Base-by-base conservation (phyloP, 2,329 filamentous ascomycete genomes). In the Pseudocercospora macadamiae region DNA sequence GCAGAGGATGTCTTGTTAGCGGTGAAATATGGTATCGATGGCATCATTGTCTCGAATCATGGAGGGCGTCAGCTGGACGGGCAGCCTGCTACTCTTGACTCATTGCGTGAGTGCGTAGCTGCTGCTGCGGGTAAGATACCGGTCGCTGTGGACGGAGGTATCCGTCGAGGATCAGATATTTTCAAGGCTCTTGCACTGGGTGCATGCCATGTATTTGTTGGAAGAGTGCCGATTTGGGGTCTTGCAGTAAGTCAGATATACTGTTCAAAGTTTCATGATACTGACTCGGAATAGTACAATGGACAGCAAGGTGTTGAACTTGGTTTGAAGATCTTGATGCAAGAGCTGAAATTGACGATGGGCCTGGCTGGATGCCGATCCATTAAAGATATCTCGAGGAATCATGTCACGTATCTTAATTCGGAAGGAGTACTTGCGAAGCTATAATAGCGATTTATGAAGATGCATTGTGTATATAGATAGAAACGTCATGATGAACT, bases 141-240 rank as follows among this genome's bases (percentile, higher is more conserved):
- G 0, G 76, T 89, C n/a, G 78, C 88, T 34, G 81, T 89, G 10
- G 87, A 89, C 65, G 81, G 77, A 12, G 83, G 83, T 0, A 79
- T 86, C 28, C 67, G 83, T 42, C 77, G 79, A 10, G 83, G 82
- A 0, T 80, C 77, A 0, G 83, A 86, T 67, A 75, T 84, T 9
- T 80, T 86, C 71, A 85, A 85, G 67, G 83, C 82, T 1, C 67
- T 83, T 3, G 78, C 79, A 2, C 67, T 83, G 5, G 80, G 80
- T 2, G 80, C 80, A 0, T 72, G 80, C 53, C 81, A 73, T 68
- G 78, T 71, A 58, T 83, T 71, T 77, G 68, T 80, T 4, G 80
- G 80, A 0, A 65, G 80, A 18, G 74, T 77, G 5, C 71, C 76
- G 14, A 72, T 82, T 8, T 82, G 80, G 80, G 80, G 79, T 0